Evolutionary conservation across 1,284 basidiomycete genomes (phyloP), one percentile per base, ranked within the genome.

Genomic region (Trichosporon ovoides): DNA sequence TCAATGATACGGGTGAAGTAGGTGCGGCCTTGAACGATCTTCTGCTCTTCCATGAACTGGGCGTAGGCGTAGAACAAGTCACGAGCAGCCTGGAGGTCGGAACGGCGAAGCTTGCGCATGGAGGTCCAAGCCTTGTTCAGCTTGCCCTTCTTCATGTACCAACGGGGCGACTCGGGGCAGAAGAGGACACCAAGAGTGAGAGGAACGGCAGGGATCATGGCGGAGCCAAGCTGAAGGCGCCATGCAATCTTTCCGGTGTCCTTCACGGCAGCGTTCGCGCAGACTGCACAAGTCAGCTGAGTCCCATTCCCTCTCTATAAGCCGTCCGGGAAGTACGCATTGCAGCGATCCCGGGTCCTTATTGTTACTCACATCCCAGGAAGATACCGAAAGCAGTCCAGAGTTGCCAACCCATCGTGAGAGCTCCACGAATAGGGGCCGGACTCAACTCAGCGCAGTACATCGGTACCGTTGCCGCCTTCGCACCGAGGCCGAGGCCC

Each of bases 11-110:
- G 80, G 64, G 60, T 31, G 14, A 55, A 19, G 57, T 61, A 61
- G 13, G 52, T 56, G 16, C 78, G 80, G 36, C 74, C 74, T 37
- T 79, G 52, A 79, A 59, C 66, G 60, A 87, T 79, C 61, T 83
- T 79, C 33, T 80, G 75, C 76, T 91, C 89, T 18, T 81, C 81
- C 66, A 87, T 82, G 3, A 88, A 80, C 6, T 84, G 77, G 20
- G 84, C 81, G 68, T 89, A 84, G 56, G 89, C 87, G 67, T 67
- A 63, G 22, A 81, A 77, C 13, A 87, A 71, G 66, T 87, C 86
- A 33, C 87, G 80, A 12, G 87, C 87, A 9, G 89, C 89, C 68
- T 89, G 87, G 16, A 91, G 74, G 13, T 78, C 78, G 58, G 81
- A 82, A 73, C 83, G 79, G 18, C 89, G 84, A 0, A 91, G 81